Base-by-base conservation (phyloP, 768 basidiomycete genomes). In the Leccinum uliginosum region DNA sequence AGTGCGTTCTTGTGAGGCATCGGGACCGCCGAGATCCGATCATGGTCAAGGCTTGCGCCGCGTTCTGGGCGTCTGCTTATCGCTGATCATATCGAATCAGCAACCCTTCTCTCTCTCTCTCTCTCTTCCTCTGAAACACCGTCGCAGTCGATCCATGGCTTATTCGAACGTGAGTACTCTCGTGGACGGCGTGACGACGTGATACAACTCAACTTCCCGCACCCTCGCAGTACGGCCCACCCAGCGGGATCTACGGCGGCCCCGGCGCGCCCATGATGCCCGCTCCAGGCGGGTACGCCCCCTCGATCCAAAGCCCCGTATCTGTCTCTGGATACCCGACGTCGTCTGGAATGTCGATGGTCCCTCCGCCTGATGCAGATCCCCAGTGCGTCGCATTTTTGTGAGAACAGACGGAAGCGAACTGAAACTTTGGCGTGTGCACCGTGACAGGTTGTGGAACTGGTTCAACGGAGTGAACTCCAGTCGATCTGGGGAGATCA, bases 381-480 rank as follows among this genome's bases (percentile, higher is more conserved):
- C 88, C 88, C 24, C 83, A 87, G 90, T 92, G 62, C 68, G 86
- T 62, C n/a, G n/a, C n/a, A n/a, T n/a, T n/a, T 32, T 7, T 30
- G 6, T 7, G 3, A 3, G 24, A 24, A 29, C 0, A 2, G 3
- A 7, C 14, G 17, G 10, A 35, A 0, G n/a, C 0, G 34, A 35
- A 35, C 50, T 19, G 14, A 9, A 23, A 15, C 15, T 23, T 8
- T 23, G 32, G 6, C 51, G 14, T 27, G n/a, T n/a, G n/a, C n/a
- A n/a, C n/a, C n/a, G n/a, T n/a, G 50, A 6, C 45, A 91, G 89
- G 64, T 66, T 91, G 7, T 91, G 88, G 87, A 71, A 60, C 50
- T 89, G 87, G 86, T 93, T 92, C 71, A 59, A 64, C 21, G 68
- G 83, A 11, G 89, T 91, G 21, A 90, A 92, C 70, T 70, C 71